phyloP scores from a whole-genome alignment of 768 basidiomycete genomes.

The Lentinula guzmanii region DNA sequence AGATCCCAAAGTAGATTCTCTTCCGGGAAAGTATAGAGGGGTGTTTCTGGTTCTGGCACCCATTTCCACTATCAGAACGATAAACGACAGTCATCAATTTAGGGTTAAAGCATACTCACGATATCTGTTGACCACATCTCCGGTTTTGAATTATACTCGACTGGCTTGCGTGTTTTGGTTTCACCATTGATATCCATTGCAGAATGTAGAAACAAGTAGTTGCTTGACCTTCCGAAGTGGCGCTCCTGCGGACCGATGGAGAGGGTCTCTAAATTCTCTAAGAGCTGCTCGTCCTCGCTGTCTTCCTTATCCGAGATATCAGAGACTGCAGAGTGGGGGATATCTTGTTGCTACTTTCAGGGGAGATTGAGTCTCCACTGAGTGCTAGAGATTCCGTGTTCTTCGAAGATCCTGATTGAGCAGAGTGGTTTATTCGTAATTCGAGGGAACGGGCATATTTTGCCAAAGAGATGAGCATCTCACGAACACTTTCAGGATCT shows the following conservation, averaged over 20 bases:
- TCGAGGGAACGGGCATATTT: conserved; percentile 8
- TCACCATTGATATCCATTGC: not conserved
- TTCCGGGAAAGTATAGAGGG: conserved; percentile 20
- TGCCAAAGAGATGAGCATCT: conserved; percentile 15
- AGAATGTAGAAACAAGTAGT: not conserved
- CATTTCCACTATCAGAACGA: not conserved
- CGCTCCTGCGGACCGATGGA: not conserved
- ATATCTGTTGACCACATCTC: conserved; percentile 1
- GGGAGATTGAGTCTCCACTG: not conserved
- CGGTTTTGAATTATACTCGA: not conserved
- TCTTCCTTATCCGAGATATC: not conserved
- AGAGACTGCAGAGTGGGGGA: not conserved
- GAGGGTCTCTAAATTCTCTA: not conserved
- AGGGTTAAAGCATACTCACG: not conserved
- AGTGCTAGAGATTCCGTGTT: not conserved
- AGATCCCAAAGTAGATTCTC: conserved; percentile 31
- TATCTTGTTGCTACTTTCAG: not conserved
- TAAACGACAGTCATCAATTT: too few relatives aligned
- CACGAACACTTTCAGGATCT: conserved; percentile 4
- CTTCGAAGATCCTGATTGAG: not conserved
- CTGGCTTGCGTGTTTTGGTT: not conserved
- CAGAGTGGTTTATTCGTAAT: not conserved
- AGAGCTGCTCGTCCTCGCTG: not conserved
- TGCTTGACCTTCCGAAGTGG: conserved; percentile 1
- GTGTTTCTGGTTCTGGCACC: not conserved